Conservation (phyloP, 176 grass and related monocot species). For the Alopecurus myosuroides region DNA sequence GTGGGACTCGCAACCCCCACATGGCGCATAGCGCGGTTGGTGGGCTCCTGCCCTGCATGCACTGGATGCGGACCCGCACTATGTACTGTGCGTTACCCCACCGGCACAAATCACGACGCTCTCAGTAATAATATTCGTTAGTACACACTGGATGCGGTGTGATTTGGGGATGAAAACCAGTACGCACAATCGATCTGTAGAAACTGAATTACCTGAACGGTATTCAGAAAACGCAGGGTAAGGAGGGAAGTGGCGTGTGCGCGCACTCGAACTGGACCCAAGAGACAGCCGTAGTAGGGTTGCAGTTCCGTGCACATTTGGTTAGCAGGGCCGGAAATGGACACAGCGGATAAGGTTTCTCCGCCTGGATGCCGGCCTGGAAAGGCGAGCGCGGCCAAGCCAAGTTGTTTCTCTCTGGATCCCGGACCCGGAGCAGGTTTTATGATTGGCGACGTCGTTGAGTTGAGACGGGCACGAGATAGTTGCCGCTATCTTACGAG, state of each 20-base stretch:
- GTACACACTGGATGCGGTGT: no score
- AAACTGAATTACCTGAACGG: no score
- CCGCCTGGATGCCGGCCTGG: not conserved
- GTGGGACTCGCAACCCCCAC: constrained; percentile 19
- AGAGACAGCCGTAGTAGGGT: not conserved
- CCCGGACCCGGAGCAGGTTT: not conserved
- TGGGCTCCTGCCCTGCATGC: not conserved
- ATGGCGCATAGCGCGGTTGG: constrained; percentile 30
- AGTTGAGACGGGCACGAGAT: not conserved
- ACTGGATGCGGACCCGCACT: no score
- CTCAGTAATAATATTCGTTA: not conserved
- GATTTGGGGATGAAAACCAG: no score
- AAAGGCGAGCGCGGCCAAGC: constrained; percentile 20
- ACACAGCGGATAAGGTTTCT: not conserved
- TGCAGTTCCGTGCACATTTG: constrained; percentile 16
- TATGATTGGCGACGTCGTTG: not conserved
- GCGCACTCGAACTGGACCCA: no score
- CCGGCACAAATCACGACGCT: not conserved
- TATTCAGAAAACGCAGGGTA: no score
- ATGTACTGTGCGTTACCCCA: no score
- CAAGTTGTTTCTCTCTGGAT: not conserved
- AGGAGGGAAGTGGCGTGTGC: no score
- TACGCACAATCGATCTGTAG: no score
- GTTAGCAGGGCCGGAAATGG: not conserved
- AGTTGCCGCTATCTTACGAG: no score